Percentiles rank a stretch among this genome's conserved stretches.
These are phyloP conservation scores for Houttuynia cordata DNA, from an alignment of 164 flowering plant species.

Conservation along the genomic window DNA sequence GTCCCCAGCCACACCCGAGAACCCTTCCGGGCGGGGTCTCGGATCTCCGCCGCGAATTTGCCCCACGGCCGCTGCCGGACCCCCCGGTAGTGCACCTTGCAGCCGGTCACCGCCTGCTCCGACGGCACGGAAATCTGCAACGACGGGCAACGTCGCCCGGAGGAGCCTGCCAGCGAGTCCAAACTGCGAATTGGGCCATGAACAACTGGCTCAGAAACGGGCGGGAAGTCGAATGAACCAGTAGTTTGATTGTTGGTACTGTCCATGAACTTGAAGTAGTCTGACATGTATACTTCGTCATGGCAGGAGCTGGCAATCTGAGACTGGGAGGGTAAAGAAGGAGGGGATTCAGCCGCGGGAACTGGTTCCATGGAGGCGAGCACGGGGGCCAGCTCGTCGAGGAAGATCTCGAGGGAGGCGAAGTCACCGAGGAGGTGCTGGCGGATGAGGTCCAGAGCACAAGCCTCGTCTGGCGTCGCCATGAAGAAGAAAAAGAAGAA, in stretches of 20 bases:
- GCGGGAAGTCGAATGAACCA: too few relatives aligned
- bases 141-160: conserved; percentile 14
- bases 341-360: neutral
- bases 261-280: too few relatives aligned
- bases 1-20: conserved; percentile 40
- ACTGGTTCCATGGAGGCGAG: neutral
- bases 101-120: neutral
- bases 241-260: too few relatives aligned
- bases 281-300: too few relatives aligned
- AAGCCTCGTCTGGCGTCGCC: conserved; percentile 17
- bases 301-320: neutral
- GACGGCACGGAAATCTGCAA: conserved; percentile 7
- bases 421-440: conserved; percentile 27
- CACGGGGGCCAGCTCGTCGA: neutral
- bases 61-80: conserved; percentile 5
- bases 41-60: conserved; percentile 39
- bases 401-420: neutral
- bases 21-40: conserved; percentile 26
- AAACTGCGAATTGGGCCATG: neutral
- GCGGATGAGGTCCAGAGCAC: conserved; percentile 23
- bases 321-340: neutral
- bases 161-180: neutral
- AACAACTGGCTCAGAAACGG: too few relatives aligned
- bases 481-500: neutral
- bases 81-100: neutral